These are phyloP conservation scores for Serendipita vermifera DNA, from an alignment of 768 basidiomycete species.

Conservation along the genomic window DNA sequence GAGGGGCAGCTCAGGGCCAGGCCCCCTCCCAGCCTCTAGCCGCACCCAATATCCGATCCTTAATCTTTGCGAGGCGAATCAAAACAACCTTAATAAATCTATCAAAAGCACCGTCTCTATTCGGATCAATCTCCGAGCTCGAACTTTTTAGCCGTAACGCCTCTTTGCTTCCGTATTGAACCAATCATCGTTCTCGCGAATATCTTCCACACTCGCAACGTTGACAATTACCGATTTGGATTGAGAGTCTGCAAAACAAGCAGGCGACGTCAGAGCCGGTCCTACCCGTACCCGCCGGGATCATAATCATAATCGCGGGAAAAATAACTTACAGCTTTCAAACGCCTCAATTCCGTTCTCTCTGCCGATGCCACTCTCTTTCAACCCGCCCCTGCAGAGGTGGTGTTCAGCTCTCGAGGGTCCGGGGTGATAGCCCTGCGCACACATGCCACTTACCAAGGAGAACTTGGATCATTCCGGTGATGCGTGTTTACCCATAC, in stretches of 20 bases:
- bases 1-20: no score
- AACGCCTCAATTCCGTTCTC: slow-evolving; percentile 79
- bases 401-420: slow-evolving; percentile 7
- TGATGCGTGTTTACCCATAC: slow-evolving; percentile 88
- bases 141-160: slow-evolving; percentile 3
- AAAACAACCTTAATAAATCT: no score
- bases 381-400: slow-evolving; percentile 68
- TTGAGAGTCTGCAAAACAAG: slow-evolving; percentile 52
- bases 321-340: slow-evolving; percentile 48
- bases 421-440: neutral
- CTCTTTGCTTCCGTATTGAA: slow-evolving; percentile 14
- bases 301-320: neutral
- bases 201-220: slow-evolving; percentile 48
- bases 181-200: slow-evolving; percentile 53
- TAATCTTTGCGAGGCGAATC: no score
- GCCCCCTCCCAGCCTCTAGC: no score
- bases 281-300: neutral
- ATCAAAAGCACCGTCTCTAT: no score
- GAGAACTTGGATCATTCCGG: slow-evolving; percentile 78
- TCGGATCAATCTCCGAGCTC: neutral
- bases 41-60: no score
- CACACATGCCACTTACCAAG: slow-evolving; percentile 47
- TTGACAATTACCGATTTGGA: slow-evolving; percentile 74
- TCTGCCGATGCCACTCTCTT: slow-evolving; percentile 74
- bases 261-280: neutral